Evolutionary conservation across 2,329 filamentous ascomycete species (phyloP).

Genomic region (Ophiosphaerella herpotricha): DNA sequence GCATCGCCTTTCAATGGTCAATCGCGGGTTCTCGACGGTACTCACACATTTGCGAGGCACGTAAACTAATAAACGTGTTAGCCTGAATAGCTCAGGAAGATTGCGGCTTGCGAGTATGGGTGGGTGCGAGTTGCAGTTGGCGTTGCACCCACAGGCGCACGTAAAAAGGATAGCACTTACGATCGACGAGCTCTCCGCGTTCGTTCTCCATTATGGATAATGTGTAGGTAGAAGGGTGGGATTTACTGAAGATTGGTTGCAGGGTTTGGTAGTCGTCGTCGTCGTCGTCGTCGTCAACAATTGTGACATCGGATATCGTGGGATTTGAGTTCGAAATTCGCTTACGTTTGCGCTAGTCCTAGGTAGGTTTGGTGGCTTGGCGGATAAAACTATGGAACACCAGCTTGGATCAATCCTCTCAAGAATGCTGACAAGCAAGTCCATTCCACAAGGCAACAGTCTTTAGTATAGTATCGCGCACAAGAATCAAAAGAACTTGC

Average conservation of each 20-base stretch:
- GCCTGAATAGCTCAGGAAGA: slow-evolving; percentile 12
- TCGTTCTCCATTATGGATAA: slow-evolving; percentile 95
- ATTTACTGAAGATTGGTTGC: slow-evolving; percentile 29
- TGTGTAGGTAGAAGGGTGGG: slow-evolving; percentile 31
- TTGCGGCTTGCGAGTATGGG: slow-evolving; percentile 63
- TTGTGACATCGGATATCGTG: too few species aligned
- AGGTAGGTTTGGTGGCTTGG: too few species aligned
- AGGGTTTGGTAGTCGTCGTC: slow-evolving; percentile 34
- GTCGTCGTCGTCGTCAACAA: slow-evolving; percentile 9
- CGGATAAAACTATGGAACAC: too few species aligned
- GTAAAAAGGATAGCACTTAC: slow-evolving; percentile 18
- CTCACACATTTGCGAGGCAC: slow-evolving; percentile 50
- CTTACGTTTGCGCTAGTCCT: too few species aligned
- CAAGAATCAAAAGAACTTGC: too few species aligned
- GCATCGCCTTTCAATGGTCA: slow-evolving; percentile 19
- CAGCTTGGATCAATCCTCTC: too few species aligned
- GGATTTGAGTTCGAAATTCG: too few species aligned
- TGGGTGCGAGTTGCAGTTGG: not conserved
- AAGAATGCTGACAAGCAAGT: too few species aligned
- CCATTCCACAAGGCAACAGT: too few species aligned
- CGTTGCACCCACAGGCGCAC: not conserved
- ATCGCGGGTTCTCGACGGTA: slow-evolving; percentile 8
- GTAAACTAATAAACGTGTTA: slow-evolving; percentile 32
- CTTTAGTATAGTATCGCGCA: too few species aligned
- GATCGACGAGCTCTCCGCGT: slow-evolving; percentile 98